Evolutionary conservation across 805 yeast genomes (phyloP).

Genomic region (Starmerella stigmatis): DNA sequence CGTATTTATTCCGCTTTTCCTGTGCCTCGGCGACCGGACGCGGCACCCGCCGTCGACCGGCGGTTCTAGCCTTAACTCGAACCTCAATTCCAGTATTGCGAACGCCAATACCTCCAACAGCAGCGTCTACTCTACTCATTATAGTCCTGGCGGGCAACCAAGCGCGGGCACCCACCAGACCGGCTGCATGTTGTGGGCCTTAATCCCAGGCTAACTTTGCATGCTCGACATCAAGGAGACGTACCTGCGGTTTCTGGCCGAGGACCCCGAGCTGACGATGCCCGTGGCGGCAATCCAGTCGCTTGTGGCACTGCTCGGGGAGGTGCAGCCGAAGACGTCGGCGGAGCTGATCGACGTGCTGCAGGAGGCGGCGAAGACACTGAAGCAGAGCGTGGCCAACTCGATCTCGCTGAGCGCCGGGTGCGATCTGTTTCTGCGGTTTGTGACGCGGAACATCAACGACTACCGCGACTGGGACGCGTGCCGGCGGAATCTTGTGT

Average conservation of each 20-base stretch:
- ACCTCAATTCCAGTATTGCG: no score
- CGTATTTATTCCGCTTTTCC: no score
- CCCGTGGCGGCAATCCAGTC: constrained; percentile 98
- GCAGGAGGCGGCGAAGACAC: constrained; percentile 59
- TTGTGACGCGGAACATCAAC: constrained; percentile 79
- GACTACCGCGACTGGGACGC: constrained; percentile 88
- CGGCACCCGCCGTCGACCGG: no score
- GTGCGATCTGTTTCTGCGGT: constrained; percentile 90
- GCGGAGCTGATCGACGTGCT: constrained; percentile 80
- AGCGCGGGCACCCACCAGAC: no score
- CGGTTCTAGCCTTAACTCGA: no score
- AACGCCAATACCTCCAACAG: no score
- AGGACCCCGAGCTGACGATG: constrained; percentile 96
- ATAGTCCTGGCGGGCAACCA: no score
- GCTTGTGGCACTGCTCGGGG: constrained; percentile 67
- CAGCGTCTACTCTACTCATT: no score
- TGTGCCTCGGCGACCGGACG: no score
- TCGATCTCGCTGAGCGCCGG: constrained; percentile 94
- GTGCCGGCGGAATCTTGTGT: constrained; percentile 76
- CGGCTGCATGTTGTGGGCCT: constrained; percentile 10
- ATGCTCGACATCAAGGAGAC: constrained; percentile 71
- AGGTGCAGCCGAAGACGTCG: constrained; percentile 83
- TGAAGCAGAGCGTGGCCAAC: constrained; percentile 74
- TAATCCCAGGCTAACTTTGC: neutral
- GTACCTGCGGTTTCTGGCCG: constrained; percentile 68